phyloP scores from a whole-genome alignment of 2,329 filamentous ascomycete genomes.

The Cercospora brassicicola region DNA sequence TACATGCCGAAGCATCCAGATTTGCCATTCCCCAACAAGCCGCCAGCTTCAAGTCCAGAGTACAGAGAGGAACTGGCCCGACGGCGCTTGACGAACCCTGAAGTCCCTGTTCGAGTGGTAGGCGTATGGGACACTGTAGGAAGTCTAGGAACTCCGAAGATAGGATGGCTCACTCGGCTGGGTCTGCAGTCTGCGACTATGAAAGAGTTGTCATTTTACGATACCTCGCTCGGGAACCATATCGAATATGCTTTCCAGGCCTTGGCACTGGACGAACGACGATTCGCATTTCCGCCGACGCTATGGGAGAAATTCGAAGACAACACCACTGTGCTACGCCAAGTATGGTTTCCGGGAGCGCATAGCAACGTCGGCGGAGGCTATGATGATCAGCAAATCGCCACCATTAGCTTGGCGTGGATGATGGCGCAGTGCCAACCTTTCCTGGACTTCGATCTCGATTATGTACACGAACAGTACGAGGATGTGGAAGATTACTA shows the following conservation, averaged over 20 bases:
- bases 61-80: constrained; percentile 46
- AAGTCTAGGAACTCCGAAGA: constrained; percentile 48
- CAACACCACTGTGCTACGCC: constrained; percentile 47
- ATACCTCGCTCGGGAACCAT: constrained; percentile 46
- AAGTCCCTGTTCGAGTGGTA: constrained; percentile 44
- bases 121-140: constrained; percentile 51
- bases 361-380: constrained; percentile 51
- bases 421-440: constrained; percentile 56
- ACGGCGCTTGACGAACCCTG: constrained; percentile 37
- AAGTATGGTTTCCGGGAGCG: constrained; percentile 53
- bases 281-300: constrained; percentile 44
- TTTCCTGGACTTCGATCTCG: constrained; percentile 50
- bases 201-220: constrained; percentile 49
- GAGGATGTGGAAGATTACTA: constrained; percentile 49
- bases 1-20: constrained; percentile 50
- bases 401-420: constrained; percentile 57
- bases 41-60: constrained; percentile 44
- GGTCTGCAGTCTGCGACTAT: constrained; percentile 38
- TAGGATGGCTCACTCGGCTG: constrained; percentile 43
- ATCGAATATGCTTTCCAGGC: constrained; percentile 50
- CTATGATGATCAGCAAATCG: constrained; percentile 48
- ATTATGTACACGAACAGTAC: constrained; percentile 51
- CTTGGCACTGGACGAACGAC: constrained; percentile 46
- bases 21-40: constrained; percentile 50
- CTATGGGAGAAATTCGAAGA: constrained; percentile 48